These are phyloP conservation scores for Entomortierella beljakovae DNA, from an alignment of 192 early-diverging fungal species.

Conservation along the genomic window DNA sequence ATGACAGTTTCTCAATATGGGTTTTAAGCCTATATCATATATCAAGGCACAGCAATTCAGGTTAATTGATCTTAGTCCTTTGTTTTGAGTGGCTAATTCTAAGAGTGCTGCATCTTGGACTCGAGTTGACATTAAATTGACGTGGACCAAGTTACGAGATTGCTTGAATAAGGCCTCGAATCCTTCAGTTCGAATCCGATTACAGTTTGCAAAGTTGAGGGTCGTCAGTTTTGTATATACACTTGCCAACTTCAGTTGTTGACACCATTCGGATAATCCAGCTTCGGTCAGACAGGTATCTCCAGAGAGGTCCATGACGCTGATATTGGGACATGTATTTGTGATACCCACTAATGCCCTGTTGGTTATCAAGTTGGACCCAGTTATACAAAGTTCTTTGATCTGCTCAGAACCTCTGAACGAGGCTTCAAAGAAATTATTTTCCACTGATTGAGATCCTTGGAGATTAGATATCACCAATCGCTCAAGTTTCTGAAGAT, in stretches of 20 bases:
- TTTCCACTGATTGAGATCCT: slow-evolving; percentile 32
- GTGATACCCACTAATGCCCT: slow-evolving; percentile 25
- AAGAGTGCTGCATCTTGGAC: slow-evolving; percentile 25
- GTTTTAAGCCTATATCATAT: slow-evolving; percentile 7
- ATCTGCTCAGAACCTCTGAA: slow-evolving; percentile 26
- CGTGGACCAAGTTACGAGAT: slow-evolving; percentile 2
- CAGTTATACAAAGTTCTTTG: slow-evolving; percentile 22
- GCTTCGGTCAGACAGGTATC: slow-evolving; percentile 21
- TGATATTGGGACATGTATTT: slow-evolving; percentile 12
- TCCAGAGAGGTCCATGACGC: slow-evolving; percentile 21
- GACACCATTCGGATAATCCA: slow-evolving; percentile 30
- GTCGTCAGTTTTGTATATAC: slow-evolving; percentile 20
- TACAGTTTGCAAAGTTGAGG: slow-evolving; percentile 35
- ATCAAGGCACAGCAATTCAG: slow-evolving; percentile 31
- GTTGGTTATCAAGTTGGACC: slow-evolving; percentile 19
- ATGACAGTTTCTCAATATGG: not conserved
- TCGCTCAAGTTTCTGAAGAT: slow-evolving; percentile 34
- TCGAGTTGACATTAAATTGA: slow-evolving; percentile 21
- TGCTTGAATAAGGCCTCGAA: slow-evolving; percentile 25
- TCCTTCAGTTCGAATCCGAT: slow-evolving; percentile 16
- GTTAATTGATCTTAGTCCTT: not conserved
- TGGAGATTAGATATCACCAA: slow-evolving; percentile 29
- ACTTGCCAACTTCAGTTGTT: not conserved
- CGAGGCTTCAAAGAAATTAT: slow-evolving; percentile 16
- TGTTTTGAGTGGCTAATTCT: slow-evolving; percentile 8